Evolutionary conservation across 805 yeast genomes (phyloP).

Genomic region (Metschnikowia rubicola): DNA sequence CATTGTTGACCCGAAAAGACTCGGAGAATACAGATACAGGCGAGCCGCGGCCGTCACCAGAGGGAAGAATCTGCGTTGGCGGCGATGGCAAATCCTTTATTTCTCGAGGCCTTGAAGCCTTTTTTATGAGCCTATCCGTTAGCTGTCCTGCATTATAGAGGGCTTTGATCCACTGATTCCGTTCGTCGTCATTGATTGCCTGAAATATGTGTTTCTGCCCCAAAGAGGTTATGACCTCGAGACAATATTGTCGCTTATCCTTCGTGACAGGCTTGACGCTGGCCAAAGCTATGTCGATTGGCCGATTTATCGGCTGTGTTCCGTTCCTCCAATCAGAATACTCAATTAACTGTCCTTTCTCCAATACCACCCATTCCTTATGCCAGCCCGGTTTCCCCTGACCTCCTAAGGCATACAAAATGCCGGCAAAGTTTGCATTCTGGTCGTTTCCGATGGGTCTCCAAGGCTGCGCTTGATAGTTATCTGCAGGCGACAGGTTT

Average conservation of each 20-base stretch:
- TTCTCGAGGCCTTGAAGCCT: conserved; percentile 4
- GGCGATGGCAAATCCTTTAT: conserved; percentile 19
- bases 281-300: conserved; percentile 69
- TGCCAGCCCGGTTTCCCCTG: conserved; percentile 76
- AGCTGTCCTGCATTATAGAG: conserved; percentile 57
- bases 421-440: conserved; percentile 41
- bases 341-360: conserved; percentile 65
- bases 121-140: conserved; percentile 15
- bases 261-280: conserved; percentile 48
- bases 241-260: conserved; percentile 56
- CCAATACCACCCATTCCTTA: conserved; percentile 79
- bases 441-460: conserved; percentile 20
- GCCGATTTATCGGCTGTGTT: conserved; percentile 54
- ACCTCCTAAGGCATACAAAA: conserved; percentile 56
- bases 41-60: conserved; percentile 20
- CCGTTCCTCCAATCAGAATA: conserved; percentile 81
- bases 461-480: not conserved
- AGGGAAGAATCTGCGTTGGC: conserved; percentile 13
- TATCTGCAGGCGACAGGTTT: conserved; percentile 4
- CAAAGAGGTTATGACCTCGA: conserved; percentile 70
- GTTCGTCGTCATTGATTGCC: conserved; percentile 64
- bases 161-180: conserved; percentile 64
- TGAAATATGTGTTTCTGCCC: conserved; percentile 70
- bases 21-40: conserved; percentile 34
- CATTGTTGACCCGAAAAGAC: conserved; percentile 16